phyloP scores from a whole-genome alignment of 2,329 filamentous ascomycete genomes.

The Kalaharituber pfeilii region DNA sequence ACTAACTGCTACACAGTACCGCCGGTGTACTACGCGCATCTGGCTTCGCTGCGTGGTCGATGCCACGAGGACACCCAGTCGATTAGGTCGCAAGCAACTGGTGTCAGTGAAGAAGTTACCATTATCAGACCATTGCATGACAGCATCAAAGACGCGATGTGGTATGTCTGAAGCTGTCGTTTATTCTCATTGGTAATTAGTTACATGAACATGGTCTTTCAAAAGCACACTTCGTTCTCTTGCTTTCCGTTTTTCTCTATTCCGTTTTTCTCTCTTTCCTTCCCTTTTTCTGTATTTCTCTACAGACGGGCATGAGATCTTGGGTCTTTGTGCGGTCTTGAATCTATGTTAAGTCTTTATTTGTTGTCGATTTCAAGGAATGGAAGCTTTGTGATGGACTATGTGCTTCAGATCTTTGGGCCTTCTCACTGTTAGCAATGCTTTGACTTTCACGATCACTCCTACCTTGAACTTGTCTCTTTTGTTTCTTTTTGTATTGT shows the following conservation, averaged over 20 bases:
- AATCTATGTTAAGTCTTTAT: neutral
- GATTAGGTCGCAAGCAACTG: neutral
- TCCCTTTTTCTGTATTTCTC: neutral
- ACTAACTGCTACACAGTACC: slow-evolving; percentile 34
- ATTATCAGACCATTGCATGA: slow-evolving; percentile 15
- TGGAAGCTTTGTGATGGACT: too few relatives aligned
- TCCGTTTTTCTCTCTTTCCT: neutral
- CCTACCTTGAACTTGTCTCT: too few relatives aligned
- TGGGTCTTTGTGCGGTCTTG: slow-evolving; percentile 1
- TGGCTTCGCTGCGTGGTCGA: slow-evolving; percentile 42
- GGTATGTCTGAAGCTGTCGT: slow-evolving; percentile 17
- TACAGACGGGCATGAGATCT: neutral
- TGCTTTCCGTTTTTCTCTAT: too few relatives aligned
- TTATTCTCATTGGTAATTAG: neutral
- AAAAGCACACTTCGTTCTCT: too few relatives aligned
- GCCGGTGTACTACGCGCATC: slow-evolving; percentile 87
- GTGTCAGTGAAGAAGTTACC: slow-evolving; percentile 5
- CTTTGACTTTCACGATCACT: too few relatives aligned
- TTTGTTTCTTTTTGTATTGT: too few relatives aligned
- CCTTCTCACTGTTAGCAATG: too few relatives aligned
- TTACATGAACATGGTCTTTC: too few relatives aligned
- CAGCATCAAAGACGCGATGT: slow-evolving; percentile 14
- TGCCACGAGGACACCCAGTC: neutral
- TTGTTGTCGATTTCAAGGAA: too few relatives aligned
- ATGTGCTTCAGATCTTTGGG: too few relatives aligned